Evolutionary conservation across 805 yeast genomes (phyloP), one percentile per base, ranked within the genome.

Genomic region (Hemisphaericaspora nanyangensis): DNA sequence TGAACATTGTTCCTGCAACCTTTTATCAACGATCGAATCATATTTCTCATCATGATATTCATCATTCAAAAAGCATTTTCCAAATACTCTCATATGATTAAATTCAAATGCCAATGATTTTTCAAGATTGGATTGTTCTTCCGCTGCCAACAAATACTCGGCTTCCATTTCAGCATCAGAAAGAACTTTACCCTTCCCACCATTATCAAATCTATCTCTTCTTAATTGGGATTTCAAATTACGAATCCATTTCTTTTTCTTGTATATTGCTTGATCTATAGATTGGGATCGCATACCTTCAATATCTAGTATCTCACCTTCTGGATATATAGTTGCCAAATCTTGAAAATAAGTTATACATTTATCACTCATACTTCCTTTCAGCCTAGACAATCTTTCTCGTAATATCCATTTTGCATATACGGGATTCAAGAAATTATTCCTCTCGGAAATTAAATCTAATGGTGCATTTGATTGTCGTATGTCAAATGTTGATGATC

Each of bases 221-320:
- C 11, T 22, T 22, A 22, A 22, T 22, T 22, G 8, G 5, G 26
- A 22, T 5, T 12, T 22, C 8, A 22, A 22, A 22, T 22, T 22
- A 22, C 57, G 39, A 10, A 60, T 19, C 62, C 66, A 63, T 34
- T 51, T 47, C 26, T 47, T 50, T 34, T 54, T 48, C 34, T 58
- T 52, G 39, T 57, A 63, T 4, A 62, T 31, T 12, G 42, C 24
- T n/a, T 43, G 44, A 34, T 57, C 52, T 36, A 54, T 29, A 12
- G 5, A 6, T 11, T 37, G 19, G 18, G 18, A 15, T n/a, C 8
- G 16, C 5, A n/a, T 29, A 22, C 32, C 15, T 29, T 35, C 38
- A 17, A 35, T 13, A 29, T 35, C 38, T 29, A 39, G 34, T 5
- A 37, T 34, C 10, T 38, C 30, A 17, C 24, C 33, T 13, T 43